Percentiles rank a stretch among this genome's conserved stretches.
phyloP scores from a whole-genome alignment of 768 basidiomycete species.

The Clavulina sp. region DNA sequence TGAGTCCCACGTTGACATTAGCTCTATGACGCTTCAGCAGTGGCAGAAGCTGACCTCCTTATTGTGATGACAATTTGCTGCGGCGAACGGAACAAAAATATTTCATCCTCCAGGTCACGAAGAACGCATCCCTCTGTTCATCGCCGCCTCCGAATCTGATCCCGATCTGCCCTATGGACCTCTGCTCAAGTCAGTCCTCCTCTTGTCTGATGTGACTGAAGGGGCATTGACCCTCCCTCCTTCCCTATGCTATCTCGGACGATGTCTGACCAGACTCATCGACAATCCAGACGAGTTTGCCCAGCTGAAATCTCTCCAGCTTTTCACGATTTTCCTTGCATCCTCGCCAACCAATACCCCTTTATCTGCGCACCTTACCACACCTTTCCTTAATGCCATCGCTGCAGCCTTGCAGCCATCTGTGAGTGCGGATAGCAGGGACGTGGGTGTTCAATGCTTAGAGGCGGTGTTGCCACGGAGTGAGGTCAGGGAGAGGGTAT shows the following conservation, averaged over 20 bases:
- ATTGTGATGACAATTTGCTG: not conserved
- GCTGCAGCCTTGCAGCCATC: conserved; percentile 44
- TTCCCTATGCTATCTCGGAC: not conserved
- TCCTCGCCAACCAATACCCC: not conserved
- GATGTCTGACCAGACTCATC: conserved; percentile 35
- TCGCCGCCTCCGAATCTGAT: conserved; percentile 40
- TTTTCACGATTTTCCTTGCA: conserved; percentile 62
- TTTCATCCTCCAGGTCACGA: conserved; percentile 46
- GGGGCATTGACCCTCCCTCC: not conserved
- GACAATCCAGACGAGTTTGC: conserved; percentile 86
- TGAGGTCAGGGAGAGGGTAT: conserved; percentile 63
- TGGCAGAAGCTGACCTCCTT: no score
- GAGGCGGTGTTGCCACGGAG: conserved; percentile 70
- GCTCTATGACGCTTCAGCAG: no score
- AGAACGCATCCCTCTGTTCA: conserved; percentile 66
- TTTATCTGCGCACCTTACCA: conserved; percentile 26
- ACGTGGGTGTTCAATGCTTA: conserved; percentile 82
- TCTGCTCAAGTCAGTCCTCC: conserved; percentile 65
- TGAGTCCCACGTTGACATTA: no score
- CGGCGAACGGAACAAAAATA: not conserved
- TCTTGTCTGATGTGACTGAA: no score
- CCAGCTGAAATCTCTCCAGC: conserved; percentile 78
- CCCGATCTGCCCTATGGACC: conserved; percentile 67
- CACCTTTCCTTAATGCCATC: conserved; percentile 42
- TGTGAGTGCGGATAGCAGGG: conserved; percentile 44